Base-by-base conservation (phyloP, 768 basidiomycete genomes). In the Russula sp. region DNA sequence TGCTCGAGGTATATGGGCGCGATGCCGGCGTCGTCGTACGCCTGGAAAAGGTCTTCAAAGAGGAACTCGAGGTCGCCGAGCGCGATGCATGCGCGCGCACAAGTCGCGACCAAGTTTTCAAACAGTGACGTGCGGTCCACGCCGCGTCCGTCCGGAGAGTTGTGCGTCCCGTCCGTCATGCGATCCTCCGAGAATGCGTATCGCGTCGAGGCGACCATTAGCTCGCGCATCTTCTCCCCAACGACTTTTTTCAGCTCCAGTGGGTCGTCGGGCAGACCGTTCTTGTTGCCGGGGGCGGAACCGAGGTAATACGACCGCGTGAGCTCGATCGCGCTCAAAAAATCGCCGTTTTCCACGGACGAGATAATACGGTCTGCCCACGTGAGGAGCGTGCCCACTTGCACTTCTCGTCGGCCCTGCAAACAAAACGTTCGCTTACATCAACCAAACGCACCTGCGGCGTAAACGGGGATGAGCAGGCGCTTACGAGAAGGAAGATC, bases 171-270 rank as follows among this genome's bases (percentile, higher is more conserved):
- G 71, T 98, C 97, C 25, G 80, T 86, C 83, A 98, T 87, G 29
- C 97, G 86, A 14, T 98, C 93, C 69, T 97, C 92, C 2, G 96
- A 95, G 73, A 99, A 99, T 1, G 89, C 85, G 72, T 95, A 98
- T 20, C 79, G 83, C 45, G 88, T 78, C 1, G 97, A 97, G 2
- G 97, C 93, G 11, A 77, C 75, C 86, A 99, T 89, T 35, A 99
- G 79, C 60, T 88, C 90, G 39, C 79, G 80, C 61, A 98, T 79
- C 69, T 89, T 88, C 56, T 81, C 78, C 2, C 88, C 89, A 43
- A 97, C 83, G 36, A 91, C 75, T 32, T 73, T 73, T 66, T 80
- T 81, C 25, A 88, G 81, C 46, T 79, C 77, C n/a, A 73, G 69
- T 2, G 76, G 74, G 48, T 86, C 81, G 56, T 83, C 81, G 0